phyloP scores from a whole-genome alignment of 2,329 filamentous ascomycete species.

The Microthyrium microscopicum region DNA sequence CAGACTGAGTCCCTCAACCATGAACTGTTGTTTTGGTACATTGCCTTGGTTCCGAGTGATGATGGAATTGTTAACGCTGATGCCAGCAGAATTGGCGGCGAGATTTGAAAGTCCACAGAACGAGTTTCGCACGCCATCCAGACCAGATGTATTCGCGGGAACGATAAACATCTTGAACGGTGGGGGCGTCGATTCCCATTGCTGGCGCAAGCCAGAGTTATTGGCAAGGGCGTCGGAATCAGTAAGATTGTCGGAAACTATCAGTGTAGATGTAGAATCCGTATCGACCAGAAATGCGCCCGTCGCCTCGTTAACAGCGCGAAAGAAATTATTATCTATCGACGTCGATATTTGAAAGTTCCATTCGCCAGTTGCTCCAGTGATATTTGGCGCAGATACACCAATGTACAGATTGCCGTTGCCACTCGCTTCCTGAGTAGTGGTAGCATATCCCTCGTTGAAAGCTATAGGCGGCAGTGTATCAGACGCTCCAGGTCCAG shows the following conservation, averaged over 20 bases:
- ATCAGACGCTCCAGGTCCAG: slow-evolving; percentile 46
- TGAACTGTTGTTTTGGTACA: slow-evolving; percentile 75
- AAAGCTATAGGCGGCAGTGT: slow-evolving; percentile 38
- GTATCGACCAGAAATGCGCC: slow-evolving; percentile 67
- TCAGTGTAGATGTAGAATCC: slow-evolving; percentile 59
- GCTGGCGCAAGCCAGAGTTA: slow-evolving; percentile 25
- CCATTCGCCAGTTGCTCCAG: slow-evolving; percentile 49
- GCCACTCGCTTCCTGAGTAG: slow-evolving; percentile 45
- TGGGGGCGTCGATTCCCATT: slow-evolving; percentile 42
- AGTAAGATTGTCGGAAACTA: slow-evolving; percentile 63
- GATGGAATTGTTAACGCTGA: slow-evolving; percentile 40
- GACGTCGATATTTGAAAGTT: slow-evolving; percentile 72
- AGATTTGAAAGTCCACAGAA: slow-evolving; percentile 61
- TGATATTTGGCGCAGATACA: slow-evolving; percentile 52
- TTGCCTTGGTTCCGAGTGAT: slow-evolving; percentile 49
- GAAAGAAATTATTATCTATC: slow-evolving; percentile 57
- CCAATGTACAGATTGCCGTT: slow-evolving; percentile 58
- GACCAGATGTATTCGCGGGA: slow-evolving; percentile 38
- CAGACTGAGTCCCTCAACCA: slow-evolving; percentile 56
- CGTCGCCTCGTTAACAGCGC: slow-evolving; percentile 29
- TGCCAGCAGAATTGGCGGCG: slow-evolving; percentile 45
- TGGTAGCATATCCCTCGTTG: slow-evolving; percentile 51
- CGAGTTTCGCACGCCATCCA: slow-evolving; percentile 59
- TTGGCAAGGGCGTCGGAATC: slow-evolving; percentile 18
- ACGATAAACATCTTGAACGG: slow-evolving; percentile 64